phyloP scores from a whole-genome alignment of 1,284 basidiomycete species.

The Cryptococcus jaspeensis region DNA sequence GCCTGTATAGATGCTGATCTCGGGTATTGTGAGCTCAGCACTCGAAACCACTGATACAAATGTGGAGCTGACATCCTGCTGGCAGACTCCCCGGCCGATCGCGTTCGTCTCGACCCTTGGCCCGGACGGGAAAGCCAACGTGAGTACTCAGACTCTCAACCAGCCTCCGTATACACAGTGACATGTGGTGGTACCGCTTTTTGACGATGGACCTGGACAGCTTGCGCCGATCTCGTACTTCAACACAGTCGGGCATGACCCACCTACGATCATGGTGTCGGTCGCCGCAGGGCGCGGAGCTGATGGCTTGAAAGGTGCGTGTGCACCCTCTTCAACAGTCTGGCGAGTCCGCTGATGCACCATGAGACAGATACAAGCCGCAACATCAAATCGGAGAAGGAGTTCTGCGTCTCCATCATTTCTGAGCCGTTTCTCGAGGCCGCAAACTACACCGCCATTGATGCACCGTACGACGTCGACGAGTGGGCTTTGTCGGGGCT shows the following conservation, averaged over 20 bases:
- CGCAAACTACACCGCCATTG: slow-evolving; percentile 66
- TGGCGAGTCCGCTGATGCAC: not conserved
- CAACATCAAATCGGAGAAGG: slow-evolving; percentile 66
- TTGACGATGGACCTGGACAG: slow-evolving; percentile 11
- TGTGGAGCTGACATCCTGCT: not conserved
- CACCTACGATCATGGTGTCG: slow-evolving; percentile 66
- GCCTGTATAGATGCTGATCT: slow-evolving; percentile 59
- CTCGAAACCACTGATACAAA: not conserved
- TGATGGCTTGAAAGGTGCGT: slow-evolving; percentile 35
- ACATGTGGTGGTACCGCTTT: not conserved
- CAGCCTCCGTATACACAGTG: slow-evolving; percentile 24
- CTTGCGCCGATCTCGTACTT: slow-evolving; percentile 51
- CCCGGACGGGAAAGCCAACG: slow-evolving; percentile 60
- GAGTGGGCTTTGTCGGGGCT: slow-evolving; percentile 75
- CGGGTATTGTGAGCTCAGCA: slow-evolving; percentile 56
- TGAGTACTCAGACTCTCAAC: slow-evolving; percentile 53
- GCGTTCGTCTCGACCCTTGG: slow-evolving; percentile 69
- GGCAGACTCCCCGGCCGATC: slow-evolving; percentile 63
- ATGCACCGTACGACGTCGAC: slow-evolving; percentile 63
- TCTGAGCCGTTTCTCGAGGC: slow-evolving; percentile 72
- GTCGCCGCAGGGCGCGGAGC: slow-evolving; percentile 49
- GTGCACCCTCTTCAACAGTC: not conserved
- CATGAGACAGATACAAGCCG: slow-evolving; percentile 62
- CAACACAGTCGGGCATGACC: slow-evolving; percentile 58
- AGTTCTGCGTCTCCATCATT: slow-evolving; percentile 74